These are phyloP conservation scores for Cercospora janseana DNA, from an alignment of 2,329 filamentous ascomycete species.

Conservation along the genomic window DNA sequence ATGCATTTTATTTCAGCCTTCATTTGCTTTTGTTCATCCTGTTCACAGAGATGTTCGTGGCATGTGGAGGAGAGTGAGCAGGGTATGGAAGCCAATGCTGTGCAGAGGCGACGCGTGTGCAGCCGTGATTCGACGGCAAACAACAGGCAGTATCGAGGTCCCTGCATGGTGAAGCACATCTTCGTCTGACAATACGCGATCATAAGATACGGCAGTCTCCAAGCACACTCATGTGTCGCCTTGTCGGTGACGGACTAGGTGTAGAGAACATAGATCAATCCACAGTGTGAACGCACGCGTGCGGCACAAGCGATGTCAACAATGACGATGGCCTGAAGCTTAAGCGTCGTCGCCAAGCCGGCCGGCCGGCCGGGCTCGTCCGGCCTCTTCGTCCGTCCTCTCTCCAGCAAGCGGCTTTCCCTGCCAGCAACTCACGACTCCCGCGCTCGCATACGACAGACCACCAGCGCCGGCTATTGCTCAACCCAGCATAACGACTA, in stretches of 20 bases:
- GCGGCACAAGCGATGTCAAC: not conserved
- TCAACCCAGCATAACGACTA: constrained; percentile 7
- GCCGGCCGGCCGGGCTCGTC: too few relatives aligned
- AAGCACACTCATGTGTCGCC: too few relatives aligned
- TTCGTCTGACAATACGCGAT: too few relatives aligned
- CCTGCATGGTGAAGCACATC: too few relatives aligned
- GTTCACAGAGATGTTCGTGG: not conserved
- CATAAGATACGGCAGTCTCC: too few relatives aligned
- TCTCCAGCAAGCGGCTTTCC: constrained; percentile 1
- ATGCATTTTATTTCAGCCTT: constrained; percentile 16
- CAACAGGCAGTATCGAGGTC: not conserved
- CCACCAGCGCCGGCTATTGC: constrained; percentile 5
- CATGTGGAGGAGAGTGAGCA: not conserved
- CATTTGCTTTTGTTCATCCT: not conserved
- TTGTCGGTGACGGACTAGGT: not conserved
- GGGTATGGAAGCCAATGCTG: constrained; percentile 1
- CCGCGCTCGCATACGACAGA: not conserved
- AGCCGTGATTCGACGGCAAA: constrained; percentile 3
- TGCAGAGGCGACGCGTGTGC: constrained; percentile 2
- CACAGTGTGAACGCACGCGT: not conserved
- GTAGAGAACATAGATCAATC: not conserved
- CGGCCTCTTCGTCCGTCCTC: not conserved
- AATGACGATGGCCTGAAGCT: constrained; percentile 1
- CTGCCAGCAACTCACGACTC: constrained; percentile 2
- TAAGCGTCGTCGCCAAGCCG: not conserved